Base-by-base conservation (phyloP, 805 yeast genomes). In the Hanseniaspora mollemarum region DNA sequence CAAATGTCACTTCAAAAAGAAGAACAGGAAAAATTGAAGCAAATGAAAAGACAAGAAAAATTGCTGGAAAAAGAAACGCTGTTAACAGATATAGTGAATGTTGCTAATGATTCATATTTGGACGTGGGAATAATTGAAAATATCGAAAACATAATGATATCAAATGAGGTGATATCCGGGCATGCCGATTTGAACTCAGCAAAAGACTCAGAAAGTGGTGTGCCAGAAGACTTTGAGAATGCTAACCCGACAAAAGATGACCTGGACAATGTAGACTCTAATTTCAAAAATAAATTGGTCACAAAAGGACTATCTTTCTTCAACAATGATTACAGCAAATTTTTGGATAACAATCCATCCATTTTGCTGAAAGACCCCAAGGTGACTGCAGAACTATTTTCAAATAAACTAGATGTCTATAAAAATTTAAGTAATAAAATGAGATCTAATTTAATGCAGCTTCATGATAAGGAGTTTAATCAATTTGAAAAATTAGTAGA, bases 51-150 rank as follows among this genome's bases (percentile, higher is more conserved):
- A 37, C 40, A 42, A 24, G 28, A 25, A 45, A 36, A 38, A 18
- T 37, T 41, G 24, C 25, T 46, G 42, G 49, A 46, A 46, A 46
- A 46, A 19, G 51, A 46, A 26, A 43, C 26, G n/a, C 29, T 29
- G 6, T 38, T 46, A 24, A 46, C 51, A 7, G 45, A 46, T 25
- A 46, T 46, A 12, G 51, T 46, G 2, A 46, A 46, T 18, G 37
- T 40, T 28, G 51, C 51, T 2, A 46, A 46, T 46, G 51, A 46
- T 9, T 40, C 45, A 4, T 46, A 46, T 18, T n/a, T 46, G 15
- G 51, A 46, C 33, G 45, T 46, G 15, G 43, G 51, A 15, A 46
- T 46, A 4, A 46, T 46, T 28, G 51, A 46, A 31, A 46, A 46
- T 19, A 46, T 46, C 24, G 51, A 46, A 33, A 46, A 46, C 35